Evolutionary conservation across 2,329 filamentous ascomycete genomes (phyloP), one percentile per base, ranked within the genome.

Genomic region (Gremmenia infestans): DNA sequence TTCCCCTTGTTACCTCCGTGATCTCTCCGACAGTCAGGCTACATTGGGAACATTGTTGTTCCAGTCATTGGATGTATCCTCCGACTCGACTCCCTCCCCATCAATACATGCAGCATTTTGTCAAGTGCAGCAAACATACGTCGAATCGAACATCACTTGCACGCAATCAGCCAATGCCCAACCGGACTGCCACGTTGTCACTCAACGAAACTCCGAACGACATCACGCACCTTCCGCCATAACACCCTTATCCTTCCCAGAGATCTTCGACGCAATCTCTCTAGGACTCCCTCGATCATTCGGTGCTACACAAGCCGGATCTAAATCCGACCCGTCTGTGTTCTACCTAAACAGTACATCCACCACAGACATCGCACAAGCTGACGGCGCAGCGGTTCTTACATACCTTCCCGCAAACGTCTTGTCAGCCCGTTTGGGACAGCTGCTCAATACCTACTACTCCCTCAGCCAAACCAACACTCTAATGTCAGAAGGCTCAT

Each of bases 371-470:
- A 43, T 55, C 11, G 39, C 39, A 4, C 17, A 15, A 8, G 37
- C 48, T 11, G 14, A 42, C 17, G 40, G 32, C 19, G 14, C 42
- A 15, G 43, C 19, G 4, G 32, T 42, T 32, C 35, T 51, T 23
- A 19, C 40, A 3, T 15, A 46, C 9, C 14, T 50, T 35, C 52
- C 39, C 3, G 50, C 46, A 12, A 17, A 54, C 3, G 32, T 53
- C 9, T 36, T 57, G 7, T 19, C 42, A 19, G 14, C 22, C 8
- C 46, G 48, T 37, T 35, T 57, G 1, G 42, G 40, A 3, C 55
- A 57, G 35, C 14, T 57, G 0, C 36, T 57, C 17, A 57, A 57
- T 19, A 54, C 55, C 11, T 57, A 54, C 32, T 57, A 57, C 23
- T 54, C 51, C 5, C 55, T 57, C 22, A 45, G 35, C 4, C 55